A percentile compares a stretch with the other conserved stretches of the same genome.
Evolutionary conservation across 768 basidiomycete species (phyloP).

Genomic region (Tubosaeta sp.): DNA sequence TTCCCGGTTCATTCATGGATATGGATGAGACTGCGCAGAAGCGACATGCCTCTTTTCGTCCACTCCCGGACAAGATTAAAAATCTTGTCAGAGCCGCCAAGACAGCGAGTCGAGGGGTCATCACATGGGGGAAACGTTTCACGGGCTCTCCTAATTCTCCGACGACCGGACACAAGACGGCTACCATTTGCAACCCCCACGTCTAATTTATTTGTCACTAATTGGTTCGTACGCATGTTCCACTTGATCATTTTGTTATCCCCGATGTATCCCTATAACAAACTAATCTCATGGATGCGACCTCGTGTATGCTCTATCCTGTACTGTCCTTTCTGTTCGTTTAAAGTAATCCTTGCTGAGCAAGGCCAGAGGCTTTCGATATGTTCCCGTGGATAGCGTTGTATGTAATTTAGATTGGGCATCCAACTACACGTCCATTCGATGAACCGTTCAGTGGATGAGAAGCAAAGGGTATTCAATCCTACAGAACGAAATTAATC

Average conservation of each 20-base stretch:
- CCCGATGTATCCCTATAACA: conserved; percentile 24
- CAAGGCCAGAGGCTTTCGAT: neutral
- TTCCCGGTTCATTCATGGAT: conserved; percentile 29
- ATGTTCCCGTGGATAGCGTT: neutral
- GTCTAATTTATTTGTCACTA: conserved; percentile 12
- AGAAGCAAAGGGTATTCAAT: neutral
- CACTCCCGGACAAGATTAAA: conserved; percentile 13
- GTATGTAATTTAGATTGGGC: neutral
- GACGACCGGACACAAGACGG: neutral
- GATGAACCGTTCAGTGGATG: too few relatives aligned
- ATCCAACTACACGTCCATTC: neutral
- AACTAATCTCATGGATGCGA: conserved; percentile 8
- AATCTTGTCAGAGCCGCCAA: conserved; percentile 19
- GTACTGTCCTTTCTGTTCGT: conserved; percentile 3
- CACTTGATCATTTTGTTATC: neutral
- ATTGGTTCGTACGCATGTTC: conserved; percentile 8
- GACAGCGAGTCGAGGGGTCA: conserved; percentile 25
- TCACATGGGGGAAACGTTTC: conserved; percentile 29
- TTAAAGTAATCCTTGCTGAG: conserved; percentile 4
- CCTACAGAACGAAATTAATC: neutral
- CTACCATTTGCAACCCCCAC: neutral
- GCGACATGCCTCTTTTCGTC: conserved; percentile 12
- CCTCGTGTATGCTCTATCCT: conserved; percentile 9
- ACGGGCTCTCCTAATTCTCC: conserved; percentile 12
- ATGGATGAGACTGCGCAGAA: conserved; percentile 23